phyloP scores from a whole-genome alignment of 352 stramenopile species.

The Aphanomyces stellatus region DNA sequence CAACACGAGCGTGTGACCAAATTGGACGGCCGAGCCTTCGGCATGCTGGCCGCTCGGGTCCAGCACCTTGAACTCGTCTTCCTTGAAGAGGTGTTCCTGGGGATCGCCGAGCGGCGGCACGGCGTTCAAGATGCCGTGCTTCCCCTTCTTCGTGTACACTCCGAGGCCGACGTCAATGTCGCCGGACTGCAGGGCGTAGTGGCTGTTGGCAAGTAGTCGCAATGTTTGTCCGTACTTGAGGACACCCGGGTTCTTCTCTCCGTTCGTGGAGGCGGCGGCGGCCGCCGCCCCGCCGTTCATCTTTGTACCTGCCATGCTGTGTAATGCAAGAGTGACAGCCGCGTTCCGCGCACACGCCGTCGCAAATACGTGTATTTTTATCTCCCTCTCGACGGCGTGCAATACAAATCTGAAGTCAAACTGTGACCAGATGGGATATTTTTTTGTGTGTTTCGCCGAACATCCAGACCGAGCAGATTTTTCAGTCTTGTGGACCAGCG shows the following conservation, averaged over 20 bases:
- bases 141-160: conserved; percentile 82
- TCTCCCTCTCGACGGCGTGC: no score
- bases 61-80: conserved; percentile 77
- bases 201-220: conserved; percentile 6
- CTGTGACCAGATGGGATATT: no score
- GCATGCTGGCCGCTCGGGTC: conserved; percentile 40
- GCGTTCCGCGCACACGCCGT: no score
- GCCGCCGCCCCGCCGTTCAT: no score
- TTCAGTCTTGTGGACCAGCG: no score
- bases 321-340: no score
- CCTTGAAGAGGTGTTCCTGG: conserved; percentile 63
- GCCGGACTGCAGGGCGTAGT: background rate
- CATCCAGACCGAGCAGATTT: no score
- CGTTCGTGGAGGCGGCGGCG: background rate
- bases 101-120: conserved; percentile 68
- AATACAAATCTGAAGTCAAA: no score
- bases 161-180: conserved; percentile 39
- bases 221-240: conserved; percentile 12
- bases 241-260: no score
- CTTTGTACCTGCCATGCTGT: no score
- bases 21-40: conserved; percentile 46
- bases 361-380: no score
- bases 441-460: no score
- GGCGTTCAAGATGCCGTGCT: conserved; percentile 72
- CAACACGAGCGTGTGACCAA: conserved; percentile 64